A percentile compares a stretch with the other conserved stretches of the same genome.
These are phyloP conservation scores for Agaricus subrufescens DNA, from an alignment of 768 basidiomycete genomes.

Conservation along the genomic window DNA sequence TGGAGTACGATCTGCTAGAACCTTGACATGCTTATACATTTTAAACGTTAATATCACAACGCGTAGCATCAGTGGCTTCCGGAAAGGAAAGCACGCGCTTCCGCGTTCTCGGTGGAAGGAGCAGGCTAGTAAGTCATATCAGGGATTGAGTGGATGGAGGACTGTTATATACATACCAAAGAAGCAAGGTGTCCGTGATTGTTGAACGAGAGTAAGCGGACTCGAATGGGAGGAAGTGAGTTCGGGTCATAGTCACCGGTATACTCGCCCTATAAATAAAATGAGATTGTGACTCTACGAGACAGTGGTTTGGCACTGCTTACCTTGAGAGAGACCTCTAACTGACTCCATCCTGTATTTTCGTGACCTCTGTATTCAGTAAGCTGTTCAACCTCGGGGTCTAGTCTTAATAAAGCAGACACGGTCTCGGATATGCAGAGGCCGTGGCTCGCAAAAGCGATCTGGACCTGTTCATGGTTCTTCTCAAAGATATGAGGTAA, in stretches of 20 bases:
- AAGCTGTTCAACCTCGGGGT: conserved; percentile 38
- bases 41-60: neutral
- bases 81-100: neutral
- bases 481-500: conserved; percentile 49
- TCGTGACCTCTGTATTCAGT: conserved; percentile 40
- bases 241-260: neutral
- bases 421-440: conserved; percentile 63
- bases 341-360: conserved; percentile 76
- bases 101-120: neutral
- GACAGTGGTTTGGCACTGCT: neutral
- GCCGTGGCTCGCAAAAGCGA: conserved; percentile 74
- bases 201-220: conserved; percentile 2
- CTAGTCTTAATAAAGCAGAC: conserved; percentile 45
- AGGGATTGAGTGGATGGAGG: neutral
- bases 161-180: neutral
- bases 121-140: neutral
- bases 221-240: conserved; percentile 1
- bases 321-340: conserved; percentile 43
- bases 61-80: too few species aligned
- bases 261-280: neutral
- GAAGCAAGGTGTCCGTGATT: conserved; percentile 1
- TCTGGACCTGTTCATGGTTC: conserved; percentile 27
- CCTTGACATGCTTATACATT: too few species aligned
- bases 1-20: too few species aligned
- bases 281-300: neutral